A percentile compares a stretch with the other conserved stretches of the same genome.
These are phyloP conservation scores for Aspergillus aculeatinus DNA, from an alignment of 2,329 filamentous ascomycete species.

Conservation along the genomic window DNA sequence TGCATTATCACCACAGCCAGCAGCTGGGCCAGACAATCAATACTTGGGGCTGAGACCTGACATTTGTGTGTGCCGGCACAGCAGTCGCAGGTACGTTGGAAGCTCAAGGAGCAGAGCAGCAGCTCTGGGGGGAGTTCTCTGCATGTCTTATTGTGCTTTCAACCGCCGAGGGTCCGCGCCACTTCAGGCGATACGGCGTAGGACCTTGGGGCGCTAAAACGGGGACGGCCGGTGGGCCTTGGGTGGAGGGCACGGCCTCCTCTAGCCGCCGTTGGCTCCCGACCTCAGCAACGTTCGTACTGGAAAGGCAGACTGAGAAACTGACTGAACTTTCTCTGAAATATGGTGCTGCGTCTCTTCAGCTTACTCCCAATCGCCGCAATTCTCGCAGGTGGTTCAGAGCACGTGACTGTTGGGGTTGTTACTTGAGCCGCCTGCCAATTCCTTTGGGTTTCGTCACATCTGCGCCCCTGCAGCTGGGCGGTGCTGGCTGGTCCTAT, in stretches of 20 bases:
- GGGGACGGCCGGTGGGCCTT: slow-evolving; percentile 21
- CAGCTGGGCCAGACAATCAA: slow-evolving; percentile 5
- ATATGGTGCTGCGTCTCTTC: background rate
- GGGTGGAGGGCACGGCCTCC: slow-evolving; percentile 14
- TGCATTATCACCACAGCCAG: slow-evolving; percentile 6
- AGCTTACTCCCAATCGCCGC: background rate
- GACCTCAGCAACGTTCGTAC: background rate
- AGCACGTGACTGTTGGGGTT: slow-evolving; percentile 6
- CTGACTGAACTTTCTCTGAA: background rate
- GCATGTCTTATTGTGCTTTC: slow-evolving; percentile 10
- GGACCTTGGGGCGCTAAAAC: slow-evolving; percentile 28
- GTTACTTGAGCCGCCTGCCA: slow-evolving; percentile 1
- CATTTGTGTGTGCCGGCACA: slow-evolving; percentile 4
- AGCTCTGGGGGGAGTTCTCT: background rate
- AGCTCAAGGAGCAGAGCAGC: background rate
- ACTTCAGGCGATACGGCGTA: slow-evolving; percentile 19
- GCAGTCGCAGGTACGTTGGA: background rate
- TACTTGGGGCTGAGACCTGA: background rate
- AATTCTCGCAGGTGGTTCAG: background rate
- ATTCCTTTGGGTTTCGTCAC: background rate
- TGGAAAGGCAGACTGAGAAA: background rate
- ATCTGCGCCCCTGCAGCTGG: background rate
- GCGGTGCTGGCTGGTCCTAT: background rate
- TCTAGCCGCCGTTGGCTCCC: slow-evolving; percentile 30
- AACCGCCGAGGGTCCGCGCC: slow-evolving; percentile 18